phyloP scores from a whole-genome alignment of 805 yeast species.

The Myxozyma melibiosi region DNA sequence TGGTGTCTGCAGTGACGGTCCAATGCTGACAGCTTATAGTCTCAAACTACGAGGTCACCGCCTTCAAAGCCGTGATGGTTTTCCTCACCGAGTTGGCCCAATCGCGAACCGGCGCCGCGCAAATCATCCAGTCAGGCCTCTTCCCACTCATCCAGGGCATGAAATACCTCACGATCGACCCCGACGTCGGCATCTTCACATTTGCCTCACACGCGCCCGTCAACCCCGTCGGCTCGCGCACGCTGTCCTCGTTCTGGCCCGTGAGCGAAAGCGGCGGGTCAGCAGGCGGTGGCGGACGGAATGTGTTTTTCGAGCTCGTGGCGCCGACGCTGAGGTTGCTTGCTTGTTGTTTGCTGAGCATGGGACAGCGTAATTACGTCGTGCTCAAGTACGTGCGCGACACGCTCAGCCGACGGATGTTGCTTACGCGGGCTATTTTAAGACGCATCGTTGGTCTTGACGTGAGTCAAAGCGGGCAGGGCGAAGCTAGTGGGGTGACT shows the following conservation, averaged over 20 bases:
- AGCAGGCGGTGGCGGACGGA: conserved; percentile 15
- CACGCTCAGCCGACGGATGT: conserved; percentile 11
- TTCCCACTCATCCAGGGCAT: conserved; percentile 63
- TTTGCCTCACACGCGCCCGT: conserved; percentile 12
- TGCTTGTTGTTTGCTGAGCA: conserved; percentile 31
- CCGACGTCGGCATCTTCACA: conserved; percentile 67
- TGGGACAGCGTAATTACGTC: conserved; percentile 33
- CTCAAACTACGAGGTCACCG: conserved; percentile 72
- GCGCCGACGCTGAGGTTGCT: conserved; percentile 32
- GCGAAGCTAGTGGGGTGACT: not conserved
- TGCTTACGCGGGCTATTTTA: conserved; percentile 26
- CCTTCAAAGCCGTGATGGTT: conserved; percentile 70
- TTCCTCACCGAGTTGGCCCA: conserved; percentile 75
- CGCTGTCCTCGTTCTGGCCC: conserved; percentile 20
- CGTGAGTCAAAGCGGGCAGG: not conserved
- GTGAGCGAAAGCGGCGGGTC: not conserved
- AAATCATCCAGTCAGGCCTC: conserved; percentile 71
- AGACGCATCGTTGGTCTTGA: conserved; percentile 25
- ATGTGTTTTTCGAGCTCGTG: conserved; percentile 31
- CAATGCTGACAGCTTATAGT: conserved; percentile 40
- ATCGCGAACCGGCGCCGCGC: conserved; percentile 74
- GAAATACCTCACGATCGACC: conserved; percentile 65
- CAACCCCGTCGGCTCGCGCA: not conserved
- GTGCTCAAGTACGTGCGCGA: conserved; percentile 23
- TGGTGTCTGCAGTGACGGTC: not conserved